Base-by-base conservation (phyloP, 1,284 basidiomycete genomes). In the Heterobasidion parviporum region DNA sequence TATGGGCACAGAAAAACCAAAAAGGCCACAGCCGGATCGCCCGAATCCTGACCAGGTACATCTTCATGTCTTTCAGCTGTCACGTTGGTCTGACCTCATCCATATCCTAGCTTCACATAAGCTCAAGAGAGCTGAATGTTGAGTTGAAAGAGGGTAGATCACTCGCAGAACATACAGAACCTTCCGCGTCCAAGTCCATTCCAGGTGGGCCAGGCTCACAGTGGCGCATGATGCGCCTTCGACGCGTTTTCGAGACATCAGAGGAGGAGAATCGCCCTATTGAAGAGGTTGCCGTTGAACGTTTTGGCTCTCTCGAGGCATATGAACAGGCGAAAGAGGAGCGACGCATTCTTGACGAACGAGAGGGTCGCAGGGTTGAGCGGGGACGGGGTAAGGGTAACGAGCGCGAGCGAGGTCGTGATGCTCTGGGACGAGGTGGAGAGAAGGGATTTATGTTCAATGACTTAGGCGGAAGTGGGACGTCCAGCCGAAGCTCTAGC, bases 171-270 rank as follows among this genome's bases (percentile, higher is more conserved):
- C 80, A 85, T 62, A 75, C 77, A 50, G 73, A 81, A 0, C 69
- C 77, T 6, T 68, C 76, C 8, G 18, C 61, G 8, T 69, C 78
- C 1, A 83, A 83, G 71, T 65, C 79, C 46, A 82, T 78, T 1
- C 90, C 92, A 0, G 94, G 95, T 2, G 93, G 92, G 0, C 90
- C 94, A 2, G 96, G 96, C 9, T 92, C 92, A 15, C 86, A 87
- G 66, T 99, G 96, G 96, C 85, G 96, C 20, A 98, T 98, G 95
- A 94, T 93, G 87, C 94, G 95, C 67, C 81, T 99, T 1, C 83
- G 87, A 41, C 79, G 92, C 12, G 87, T 94, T 1, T 94, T 91
- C 67, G 95, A 98, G 68, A 82, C 89, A 4, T 93, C 91, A 0
- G 86, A 94, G 59, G 93, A 96, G 65, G 92, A 95, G 62, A 80